These are phyloP conservation scores for Epichloe gansuensis DNA, from an alignment of 2,329 filamentous ascomycete species.

Conservation along the genomic window DNA sequence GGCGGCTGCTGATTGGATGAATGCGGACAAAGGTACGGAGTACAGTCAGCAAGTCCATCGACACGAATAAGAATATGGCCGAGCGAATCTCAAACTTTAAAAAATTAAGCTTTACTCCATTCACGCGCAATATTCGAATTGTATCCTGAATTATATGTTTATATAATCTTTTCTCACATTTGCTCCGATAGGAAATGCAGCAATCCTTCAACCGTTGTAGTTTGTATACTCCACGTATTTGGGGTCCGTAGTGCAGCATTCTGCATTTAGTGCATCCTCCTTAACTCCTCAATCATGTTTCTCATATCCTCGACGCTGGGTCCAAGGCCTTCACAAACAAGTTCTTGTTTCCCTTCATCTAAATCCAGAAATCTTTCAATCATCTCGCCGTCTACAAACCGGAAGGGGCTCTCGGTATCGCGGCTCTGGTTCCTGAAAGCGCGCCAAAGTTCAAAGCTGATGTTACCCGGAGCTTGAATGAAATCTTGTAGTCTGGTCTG, in stretches of 20 bases:
- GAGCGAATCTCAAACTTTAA: too few relatives aligned
- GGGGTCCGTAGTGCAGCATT: too few relatives aligned
- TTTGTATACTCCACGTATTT: background rate
- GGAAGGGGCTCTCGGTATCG: conserved; percentile 63
- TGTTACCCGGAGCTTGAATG: conserved; percentile 55
- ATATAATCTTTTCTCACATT: background rate
- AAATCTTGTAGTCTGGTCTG: conserved; percentile 57
- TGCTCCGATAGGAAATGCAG: background rate
- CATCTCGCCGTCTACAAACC: conserved; percentile 88
- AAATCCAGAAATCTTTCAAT: conserved; percentile 74
- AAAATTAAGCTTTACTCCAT: too few relatives aligned
- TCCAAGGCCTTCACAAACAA: conserved; percentile 41
- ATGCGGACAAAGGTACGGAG: background rate
- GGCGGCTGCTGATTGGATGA: conserved; percentile 30
- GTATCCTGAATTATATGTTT: too few relatives aligned
- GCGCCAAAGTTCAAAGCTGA: conserved; percentile 70
- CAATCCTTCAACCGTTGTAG: background rate
- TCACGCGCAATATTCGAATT: too few relatives aligned
- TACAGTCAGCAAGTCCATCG: background rate
- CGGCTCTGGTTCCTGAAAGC: conserved; percentile 63
- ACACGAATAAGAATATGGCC: too few relatives aligned
- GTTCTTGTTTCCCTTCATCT: conserved; percentile 41
- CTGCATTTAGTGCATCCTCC: conserved; percentile 39
- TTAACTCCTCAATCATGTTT: conserved; percentile 48
- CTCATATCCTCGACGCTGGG: conserved; percentile 51